A percentile compares a stretch with the other conserved stretches of the same genome.
phyloP scores from a whole-genome alignment of 2,329 filamentous ascomycete genomes.

The Paraconiothyrium sp. region DNA sequence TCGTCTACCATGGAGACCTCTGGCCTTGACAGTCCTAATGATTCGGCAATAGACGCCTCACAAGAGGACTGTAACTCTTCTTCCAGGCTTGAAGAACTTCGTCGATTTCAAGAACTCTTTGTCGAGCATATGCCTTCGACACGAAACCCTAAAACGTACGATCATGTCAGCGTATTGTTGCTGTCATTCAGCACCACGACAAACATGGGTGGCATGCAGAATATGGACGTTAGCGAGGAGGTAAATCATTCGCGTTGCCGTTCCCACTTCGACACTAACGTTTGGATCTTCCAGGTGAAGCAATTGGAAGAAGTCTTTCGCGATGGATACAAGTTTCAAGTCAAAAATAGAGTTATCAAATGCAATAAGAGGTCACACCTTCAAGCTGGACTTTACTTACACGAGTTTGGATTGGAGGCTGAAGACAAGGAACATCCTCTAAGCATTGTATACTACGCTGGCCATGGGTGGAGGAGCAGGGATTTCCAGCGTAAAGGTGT shows the following conservation, averaged over 20 bases:
- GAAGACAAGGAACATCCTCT: slow-evolving; percentile 22
- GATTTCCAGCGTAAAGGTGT: neutral
- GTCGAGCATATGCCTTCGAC: slow-evolving; percentile 16
- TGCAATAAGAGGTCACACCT: slow-evolving; percentile 16
- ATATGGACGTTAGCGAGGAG: slow-evolving; percentile 16
- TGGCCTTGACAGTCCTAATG: neutral
- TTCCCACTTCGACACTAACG: neutral
- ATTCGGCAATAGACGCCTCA: neutral
- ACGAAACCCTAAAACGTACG: slow-evolving; percentile 17
- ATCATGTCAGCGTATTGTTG: slow-evolving; percentile 16
- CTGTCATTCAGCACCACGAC: slow-evolving; percentile 21
- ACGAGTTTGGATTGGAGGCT: slow-evolving; percentile 20
- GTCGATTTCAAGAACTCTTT: slow-evolving; percentile 11
- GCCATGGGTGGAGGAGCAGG: slow-evolving; percentile 20
- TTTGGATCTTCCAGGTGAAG: slow-evolving; percentile 11
- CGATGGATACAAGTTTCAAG: slow-evolving; percentile 19
- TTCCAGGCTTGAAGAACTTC: neutral
- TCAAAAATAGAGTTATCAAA: slow-evolving; percentile 19
- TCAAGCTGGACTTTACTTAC: slow-evolving; percentile 17
- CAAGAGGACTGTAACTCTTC: neutral
- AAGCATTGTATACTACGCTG: slow-evolving; percentile 30
- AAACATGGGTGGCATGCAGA: neutral
- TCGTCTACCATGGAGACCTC: too few relatives aligned
- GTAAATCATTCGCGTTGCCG: neutral
- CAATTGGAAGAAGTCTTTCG: slow-evolving; percentile 17